Evolutionary conservation across 371 early-diverging fungal genomes (phyloP).

Genomic region (Haplosporangium sp.): DNA sequence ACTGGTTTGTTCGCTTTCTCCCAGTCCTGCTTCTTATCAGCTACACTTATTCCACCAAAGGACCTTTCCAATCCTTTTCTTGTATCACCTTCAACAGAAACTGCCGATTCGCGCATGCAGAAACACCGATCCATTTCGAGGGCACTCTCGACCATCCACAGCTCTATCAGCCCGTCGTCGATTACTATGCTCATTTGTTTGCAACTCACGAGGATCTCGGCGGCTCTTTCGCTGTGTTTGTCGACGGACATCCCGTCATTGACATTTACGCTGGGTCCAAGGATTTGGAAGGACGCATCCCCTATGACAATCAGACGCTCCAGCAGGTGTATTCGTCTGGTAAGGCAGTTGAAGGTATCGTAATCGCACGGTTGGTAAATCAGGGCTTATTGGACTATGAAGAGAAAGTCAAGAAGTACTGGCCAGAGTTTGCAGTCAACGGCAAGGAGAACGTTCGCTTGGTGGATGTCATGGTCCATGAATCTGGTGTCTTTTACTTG

Average conservation of each 20-base stretch:
- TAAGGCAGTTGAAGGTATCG: slow-evolving; percentile 70
- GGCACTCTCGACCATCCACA: slow-evolving; percentile 21
- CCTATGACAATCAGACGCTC: slow-evolving; percentile 67
- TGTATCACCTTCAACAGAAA: slow-evolving; percentile 22
- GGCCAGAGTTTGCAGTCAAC: slow-evolving; percentile 83
- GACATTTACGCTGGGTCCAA: slow-evolving; percentile 75
- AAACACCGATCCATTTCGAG: slow-evolving; percentile 13
- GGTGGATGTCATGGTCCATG: slow-evolving; percentile 71
- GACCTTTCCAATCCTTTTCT: slow-evolving; percentile 31
- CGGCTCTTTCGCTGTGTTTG: slow-evolving; percentile 63
- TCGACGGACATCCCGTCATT: slow-evolving; percentile 67
- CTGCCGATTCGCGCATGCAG: slow-evolving; percentile 11
- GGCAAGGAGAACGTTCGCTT: slow-evolving; percentile 78
- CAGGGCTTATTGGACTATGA: slow-evolving; percentile 65
- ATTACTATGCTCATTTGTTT: slow-evolving; percentile 17
- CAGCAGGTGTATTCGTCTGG: slow-evolving; percentile 76
- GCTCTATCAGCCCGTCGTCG: slow-evolving; percentile 18
- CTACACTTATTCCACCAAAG: slow-evolving; percentile 28
- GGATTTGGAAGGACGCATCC: slow-evolving; percentile 55
- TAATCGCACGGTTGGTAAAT: slow-evolving; percentile 71
- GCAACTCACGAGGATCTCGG: slow-evolving; percentile 60
- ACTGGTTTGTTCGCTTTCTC: slow-evolving; percentile 22
- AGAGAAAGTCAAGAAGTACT: slow-evolving; percentile 67
- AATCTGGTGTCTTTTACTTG: slow-evolving; percentile 71
- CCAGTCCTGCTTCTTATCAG: slow-evolving; percentile 18